Evolutionary conservation across 2,329 filamentous ascomycete species (phyloP), one percentile per base, ranked within the genome.

Genomic region (Cytospora chrysosperma): DNA sequence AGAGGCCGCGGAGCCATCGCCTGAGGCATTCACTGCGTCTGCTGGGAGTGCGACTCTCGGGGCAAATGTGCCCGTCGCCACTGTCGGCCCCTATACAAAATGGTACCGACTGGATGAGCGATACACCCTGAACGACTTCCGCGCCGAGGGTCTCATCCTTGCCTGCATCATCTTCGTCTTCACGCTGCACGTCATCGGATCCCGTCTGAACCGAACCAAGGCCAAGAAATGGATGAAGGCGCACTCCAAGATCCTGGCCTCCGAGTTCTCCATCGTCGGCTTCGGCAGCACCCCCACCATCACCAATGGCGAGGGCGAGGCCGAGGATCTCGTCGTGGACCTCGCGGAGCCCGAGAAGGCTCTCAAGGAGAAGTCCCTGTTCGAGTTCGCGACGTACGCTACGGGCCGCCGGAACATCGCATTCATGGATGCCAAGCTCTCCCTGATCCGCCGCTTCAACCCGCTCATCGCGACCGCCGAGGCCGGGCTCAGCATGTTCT

Each of bases 81-180:
- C 82, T 52, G 77, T 75, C 51, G 79, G 82, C 28, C 90, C 91
- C 17, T 97, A 90, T 77, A 97, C 93, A 58, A 92, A 92, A 81
- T 99, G 95, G 95, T 99, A 98, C 80, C 92, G 93, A 62, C 82
- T 98, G 66, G 95, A 96, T 84, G 93, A 98, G 84, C 92, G 95
- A 72, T 88, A 93, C 72, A 88, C 88, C 28, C 80, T 89, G 65
- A 84, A 83, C 72, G 95, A 99, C 76, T 99, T 99, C 83, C 88
- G 88, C 78, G 85, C 89, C 71, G 95, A 99, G 80, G 89, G 91
- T 65, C 79, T 93, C 75, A 90, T 99, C 71, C 79, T 97, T 65
- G 84, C 85, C 37, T 82, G 93, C 72, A 86, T 97, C 70, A 73
- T 88, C 60, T 68, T 96, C 59, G 85, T 97, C 68, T 81, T 97